These are phyloP conservation scores for Zygosaccharomyces pseudobailii DNA, from an alignment of 1,139 yeast species.

Conservation along the genomic window DNA sequence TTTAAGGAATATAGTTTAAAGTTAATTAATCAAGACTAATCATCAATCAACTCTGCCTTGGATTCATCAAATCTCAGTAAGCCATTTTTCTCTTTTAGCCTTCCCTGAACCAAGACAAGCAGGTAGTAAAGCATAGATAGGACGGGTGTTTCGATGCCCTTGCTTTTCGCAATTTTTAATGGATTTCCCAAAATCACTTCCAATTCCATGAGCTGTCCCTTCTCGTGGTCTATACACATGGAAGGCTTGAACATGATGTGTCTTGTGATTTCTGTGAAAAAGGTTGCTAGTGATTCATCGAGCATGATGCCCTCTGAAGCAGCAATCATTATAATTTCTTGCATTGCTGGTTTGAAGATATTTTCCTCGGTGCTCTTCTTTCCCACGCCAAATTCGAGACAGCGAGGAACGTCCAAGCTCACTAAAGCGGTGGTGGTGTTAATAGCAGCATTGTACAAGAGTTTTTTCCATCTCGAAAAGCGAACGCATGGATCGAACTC, in stretches of 20 bases:
- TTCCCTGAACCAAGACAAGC: constrained; percentile 36
- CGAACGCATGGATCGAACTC: constrained; percentile 43
- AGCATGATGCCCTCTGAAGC: constrained; percentile 43
- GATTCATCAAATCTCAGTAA: constrained; percentile 28
- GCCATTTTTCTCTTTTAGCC: constrained; percentile 32
- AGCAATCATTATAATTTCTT: constrained; percentile 49
- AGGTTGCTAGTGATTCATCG: constrained; percentile 40
- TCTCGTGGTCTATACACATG: constrained; percentile 53
- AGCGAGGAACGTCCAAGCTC: constrained; percentile 44
- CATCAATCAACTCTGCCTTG: constrained; percentile 7
- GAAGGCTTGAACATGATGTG: constrained; percentile 54
- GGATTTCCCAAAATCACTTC: constrained; percentile 59
- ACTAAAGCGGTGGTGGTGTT: constrained; percentile 50
- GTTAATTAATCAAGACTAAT: neutral
- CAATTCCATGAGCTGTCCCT: constrained; percentile 50
- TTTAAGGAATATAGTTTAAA: neutral
- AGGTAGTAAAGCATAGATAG: constrained; percentile 35
- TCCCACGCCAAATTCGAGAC: constrained; percentile 40
- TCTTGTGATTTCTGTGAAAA: constrained; percentile 35
- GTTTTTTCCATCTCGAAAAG: constrained; percentile 53
- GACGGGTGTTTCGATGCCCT: constrained; percentile 36
- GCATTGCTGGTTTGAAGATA: constrained; percentile 47
- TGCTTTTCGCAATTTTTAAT: constrained; percentile 42
- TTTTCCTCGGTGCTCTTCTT: constrained; percentile 38
- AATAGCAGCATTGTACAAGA: constrained; percentile 52